Evolutionary conservation across 1,284 basidiomycete species (phyloP).

Genomic region (Fomes fomentarius): DNA sequence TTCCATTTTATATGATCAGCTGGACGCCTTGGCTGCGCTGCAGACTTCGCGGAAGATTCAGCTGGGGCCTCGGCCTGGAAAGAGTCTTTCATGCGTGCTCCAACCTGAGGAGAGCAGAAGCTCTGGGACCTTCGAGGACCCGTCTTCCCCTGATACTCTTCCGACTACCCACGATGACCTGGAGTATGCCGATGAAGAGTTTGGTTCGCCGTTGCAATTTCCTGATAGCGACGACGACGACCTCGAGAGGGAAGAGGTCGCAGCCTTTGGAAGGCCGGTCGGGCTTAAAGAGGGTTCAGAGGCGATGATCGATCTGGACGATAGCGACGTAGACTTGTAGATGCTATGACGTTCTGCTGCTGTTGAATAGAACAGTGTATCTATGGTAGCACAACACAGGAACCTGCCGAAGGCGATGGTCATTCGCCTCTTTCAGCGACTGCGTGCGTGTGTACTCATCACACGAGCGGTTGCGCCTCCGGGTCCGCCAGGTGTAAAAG

Average conservation of each 20-base stretch:
- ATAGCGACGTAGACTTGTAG: slow-evolving; percentile 31
- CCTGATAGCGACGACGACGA: slow-evolving; percentile 30
- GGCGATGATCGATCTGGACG: slow-evolving; percentile 33
- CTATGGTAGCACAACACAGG: too few species aligned
- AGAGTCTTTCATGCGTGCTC: slow-evolving; percentile 36
- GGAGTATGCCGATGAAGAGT: slow-evolving; percentile 10
- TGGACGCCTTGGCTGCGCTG: slow-evolving; percentile 52
- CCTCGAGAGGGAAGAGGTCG: slow-evolving; percentile 21
- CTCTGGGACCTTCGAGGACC: too few species aligned
- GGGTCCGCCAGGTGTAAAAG: too few species aligned
- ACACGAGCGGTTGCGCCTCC: too few species aligned
- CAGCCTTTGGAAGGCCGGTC: slow-evolving; percentile 23
- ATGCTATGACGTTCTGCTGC: too few species aligned
- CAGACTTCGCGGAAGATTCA: slow-evolving; percentile 50
- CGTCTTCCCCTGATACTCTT: neutral
- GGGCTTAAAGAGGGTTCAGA: slow-evolving; percentile 8
- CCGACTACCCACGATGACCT: slow-evolving; percentile 10
- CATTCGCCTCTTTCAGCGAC: too few species aligned
- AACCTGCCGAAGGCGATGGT: too few species aligned
- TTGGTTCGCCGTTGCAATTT: slow-evolving; percentile 15
- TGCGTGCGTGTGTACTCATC: too few species aligned
- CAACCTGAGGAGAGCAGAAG: slow-evolving; percentile 14
- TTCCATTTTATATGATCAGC: slow-evolving; percentile 36
- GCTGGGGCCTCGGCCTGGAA: slow-evolving; percentile 59
- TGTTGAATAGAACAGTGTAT: too few species aligned